Base-by-base conservation (phyloP, 2,329 filamentous ascomycete species). In the Fragosphaeria purpurea region DNA sequence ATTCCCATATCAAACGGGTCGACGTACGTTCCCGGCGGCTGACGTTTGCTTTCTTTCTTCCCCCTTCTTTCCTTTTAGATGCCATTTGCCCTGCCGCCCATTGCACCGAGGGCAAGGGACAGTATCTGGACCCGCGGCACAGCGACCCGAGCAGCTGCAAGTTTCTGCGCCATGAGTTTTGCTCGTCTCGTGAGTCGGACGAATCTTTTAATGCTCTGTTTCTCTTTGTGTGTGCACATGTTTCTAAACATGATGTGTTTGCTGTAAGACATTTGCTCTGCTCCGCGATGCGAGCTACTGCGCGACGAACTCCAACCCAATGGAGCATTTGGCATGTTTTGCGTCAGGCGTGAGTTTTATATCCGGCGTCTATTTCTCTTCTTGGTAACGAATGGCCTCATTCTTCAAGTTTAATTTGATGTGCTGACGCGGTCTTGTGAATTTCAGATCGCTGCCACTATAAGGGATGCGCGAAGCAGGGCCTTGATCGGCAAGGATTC, bases 111-210 rank as follows among this genome's bases (percentile, higher is more conserved):
- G 45, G 37, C 43, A 55, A 55, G 44, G 46, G 40, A 6, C 48
- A 53, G 44, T 40, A 37, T 33, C 1, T 45, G 6, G 47, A 53
- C 12, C 37, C 37, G 1, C 4, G 4, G 10, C 41, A 35, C 11
- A 9, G 6, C n/a, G 34, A 49, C 13, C 11, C 7, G 11, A 41
- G 12, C 11, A 40, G 11, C 7, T 46, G 47, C 48, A 37, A 43
- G 12, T 55, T 52, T n/a, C 7, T 34, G 7, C 49, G 51, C 8
- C 47, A 52, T 39, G 54, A 53, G n/a, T 55, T 53, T 31, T 55
- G 54, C 22, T 3, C 32, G 1, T 22, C 42, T 5, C 50, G 50
- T 57, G 42, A 1, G 53, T 37, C 10, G 9, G 37, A 13, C 6
- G 1, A 32, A 8, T 6, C 30, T 31, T 7, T 6, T 41, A 7